A percentile compares a stretch with the other conserved stretches of the same genome.
These are phyloP conservation scores for Yamadazyma aaseri DNA, from an alignment of 1,139 yeast species.

Conservation along the genomic window DNA sequence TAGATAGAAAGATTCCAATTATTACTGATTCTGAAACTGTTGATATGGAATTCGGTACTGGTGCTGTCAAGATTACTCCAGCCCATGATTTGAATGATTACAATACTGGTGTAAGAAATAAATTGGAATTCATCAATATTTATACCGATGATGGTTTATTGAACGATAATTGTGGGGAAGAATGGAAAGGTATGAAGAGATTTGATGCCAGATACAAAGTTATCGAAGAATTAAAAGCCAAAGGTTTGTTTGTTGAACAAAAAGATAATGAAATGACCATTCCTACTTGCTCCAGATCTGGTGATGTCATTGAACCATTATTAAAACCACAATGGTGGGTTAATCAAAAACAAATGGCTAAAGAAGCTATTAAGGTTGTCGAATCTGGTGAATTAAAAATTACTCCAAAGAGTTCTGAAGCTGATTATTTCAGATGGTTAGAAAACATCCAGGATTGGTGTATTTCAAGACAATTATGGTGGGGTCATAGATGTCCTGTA, in stretches of 20 bases:
- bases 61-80: conserved; percentile 98
- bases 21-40: conserved; percentile 90
- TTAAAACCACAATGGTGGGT: conserved; percentile 99
- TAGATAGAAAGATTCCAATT: conserved; percentile 83
- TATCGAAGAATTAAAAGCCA: conserved; percentile 73
- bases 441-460: conserved; percentile 99
- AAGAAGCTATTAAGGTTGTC: conserved; percentile 83
- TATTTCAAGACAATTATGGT: conserved; percentile 98
- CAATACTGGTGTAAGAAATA: conserved; percentile 91
- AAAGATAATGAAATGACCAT: conserved; percentile 94
- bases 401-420: conserved; percentile 84
- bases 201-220: conserved; percentile 90
- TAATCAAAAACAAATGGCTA: conserved; percentile 84
- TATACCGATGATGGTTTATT: conserved; percentile 88
- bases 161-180: conserved; percentile 87
- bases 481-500: conserved; percentile 99
- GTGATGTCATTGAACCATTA: conserved; percentile 93
- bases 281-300: conserved; percentile 93
- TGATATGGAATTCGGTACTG: conserved; percentile 99
- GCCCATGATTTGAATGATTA: conserved; percentile 98
- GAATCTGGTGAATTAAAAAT: conserved; percentile 78
- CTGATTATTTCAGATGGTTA: conserved; percentile 94
- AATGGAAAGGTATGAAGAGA: conserved; percentile 87
- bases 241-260: conserved; percentile 77
- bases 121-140: conserved; percentile 83